Evolutionary conservation across 2,329 filamentous ascomycete species (phyloP).

Genomic region (Beauveria brongniartii): DNA sequence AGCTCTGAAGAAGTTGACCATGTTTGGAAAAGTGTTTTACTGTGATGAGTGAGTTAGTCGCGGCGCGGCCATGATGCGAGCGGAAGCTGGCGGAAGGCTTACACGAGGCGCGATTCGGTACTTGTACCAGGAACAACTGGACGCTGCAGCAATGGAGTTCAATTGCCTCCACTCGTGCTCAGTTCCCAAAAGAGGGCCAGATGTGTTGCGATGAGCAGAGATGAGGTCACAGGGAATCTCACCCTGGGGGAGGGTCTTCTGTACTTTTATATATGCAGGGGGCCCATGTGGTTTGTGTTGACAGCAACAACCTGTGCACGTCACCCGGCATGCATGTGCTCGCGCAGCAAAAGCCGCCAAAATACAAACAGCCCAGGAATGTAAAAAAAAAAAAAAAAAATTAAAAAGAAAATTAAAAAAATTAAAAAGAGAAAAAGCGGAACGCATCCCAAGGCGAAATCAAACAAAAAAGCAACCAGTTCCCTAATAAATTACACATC

Average conservation of each 20-base stretch:
- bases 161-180: neutral
- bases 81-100: neutral
- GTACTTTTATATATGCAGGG: constrained; percentile 8
- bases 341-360: neutral
- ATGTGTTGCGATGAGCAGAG: neutral
- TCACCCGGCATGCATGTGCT: constrained; percentile 4
- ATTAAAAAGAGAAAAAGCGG: neutral
- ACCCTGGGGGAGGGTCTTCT: neutral
- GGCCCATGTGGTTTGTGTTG: neutral
- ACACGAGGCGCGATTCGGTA: neutral
- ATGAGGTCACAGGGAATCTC: neutral
- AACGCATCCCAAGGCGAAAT: neutral
- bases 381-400: neutral
- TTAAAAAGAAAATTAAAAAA: neutral
- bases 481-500: neutral
- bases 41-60: neutral
- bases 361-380: neutral
- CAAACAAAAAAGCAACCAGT: neutral
- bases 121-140: neutral
- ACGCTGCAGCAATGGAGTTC: neutral
- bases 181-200: neutral
- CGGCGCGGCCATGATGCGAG: neutral
- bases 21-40: neutral
- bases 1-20: constrained; percentile 7
- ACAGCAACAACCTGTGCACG: neutral